Conservation (phyloP, 2,329 filamentous ascomycete species). For the Venturia pyrina region DNA sequence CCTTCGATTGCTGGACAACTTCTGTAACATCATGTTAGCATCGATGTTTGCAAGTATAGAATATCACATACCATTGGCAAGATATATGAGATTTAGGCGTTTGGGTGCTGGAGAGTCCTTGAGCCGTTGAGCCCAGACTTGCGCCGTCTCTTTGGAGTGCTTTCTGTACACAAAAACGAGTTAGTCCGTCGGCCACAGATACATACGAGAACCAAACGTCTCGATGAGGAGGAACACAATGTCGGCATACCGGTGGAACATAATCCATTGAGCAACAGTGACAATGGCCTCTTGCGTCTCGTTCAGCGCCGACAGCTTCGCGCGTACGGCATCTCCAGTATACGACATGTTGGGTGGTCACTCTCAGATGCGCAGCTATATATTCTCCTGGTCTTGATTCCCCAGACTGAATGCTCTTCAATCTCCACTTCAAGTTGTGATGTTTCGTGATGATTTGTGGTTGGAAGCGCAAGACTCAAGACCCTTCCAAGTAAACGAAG, state of each 20-base stretch:
- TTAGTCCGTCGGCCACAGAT: neutral
- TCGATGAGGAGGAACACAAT: neutral
- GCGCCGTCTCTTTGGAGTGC: slow-evolving; percentile 82
- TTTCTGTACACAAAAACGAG: slow-evolving; percentile 45
- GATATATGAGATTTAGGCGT: slow-evolving; percentile 81
- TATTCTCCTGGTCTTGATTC: neutral
- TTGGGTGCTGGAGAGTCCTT: slow-evolving; percentile 81
- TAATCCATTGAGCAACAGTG: slow-evolving; percentile 96
- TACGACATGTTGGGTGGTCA: slow-evolving; percentile 9
- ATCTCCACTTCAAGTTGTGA: neutral
- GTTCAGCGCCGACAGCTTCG: slow-evolving; percentile 89
- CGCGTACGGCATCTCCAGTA: slow-evolving; percentile 87
- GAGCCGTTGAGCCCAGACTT: slow-evolving; percentile 82
- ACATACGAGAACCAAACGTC: too few relatives aligned
- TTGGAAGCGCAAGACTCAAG: neutral
- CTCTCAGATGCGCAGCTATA: slow-evolving; percentile 2
- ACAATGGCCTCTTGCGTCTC: slow-evolving; percentile 97
- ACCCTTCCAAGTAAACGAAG: neutral
- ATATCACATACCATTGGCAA: slow-evolving; percentile 70
- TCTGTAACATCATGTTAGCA: slow-evolving; percentile 44
- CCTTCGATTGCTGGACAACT: slow-evolving; percentile 92
- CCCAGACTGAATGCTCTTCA: neutral
- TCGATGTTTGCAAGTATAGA: slow-evolving; percentile 4
- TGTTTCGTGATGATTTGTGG: neutral
- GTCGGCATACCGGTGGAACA: slow-evolving; percentile 79